A percentile compares a stretch with the other conserved stretches of the same genome.
phyloP scores from a whole-genome alignment of 2,329 filamentous ascomycete genomes.

The Cryphonectria naterciae region DNA sequence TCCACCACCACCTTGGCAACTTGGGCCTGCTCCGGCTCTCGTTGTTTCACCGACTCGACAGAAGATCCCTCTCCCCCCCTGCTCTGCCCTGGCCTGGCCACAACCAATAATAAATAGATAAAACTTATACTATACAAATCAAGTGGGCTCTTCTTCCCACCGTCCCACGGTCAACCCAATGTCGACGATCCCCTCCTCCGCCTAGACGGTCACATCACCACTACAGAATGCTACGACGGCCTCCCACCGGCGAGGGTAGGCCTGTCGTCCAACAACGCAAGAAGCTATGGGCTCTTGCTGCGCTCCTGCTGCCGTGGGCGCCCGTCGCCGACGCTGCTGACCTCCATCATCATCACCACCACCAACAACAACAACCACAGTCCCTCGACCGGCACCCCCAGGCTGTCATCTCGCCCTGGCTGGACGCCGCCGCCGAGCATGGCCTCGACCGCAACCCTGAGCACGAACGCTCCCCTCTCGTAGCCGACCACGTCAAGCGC shows the following conservation, averaged over 20 bases:
- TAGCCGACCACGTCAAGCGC: slow-evolving; percentile 28
- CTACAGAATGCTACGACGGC: slow-evolving; percentile 60
- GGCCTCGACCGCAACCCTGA: slow-evolving; percentile 12
- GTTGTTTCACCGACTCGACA: slow-evolving; percentile 8
- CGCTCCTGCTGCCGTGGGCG: slow-evolving; percentile 53
- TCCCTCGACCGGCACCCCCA: slow-evolving; percentile 32
- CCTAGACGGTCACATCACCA: slow-evolving; percentile 25
- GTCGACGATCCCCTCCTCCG: slow-evolving; percentile 21
- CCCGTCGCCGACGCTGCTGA: slow-evolving; percentile 52
- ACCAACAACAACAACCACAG: slow-evolving; percentile 47
- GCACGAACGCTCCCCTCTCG: slow-evolving; percentile 26
- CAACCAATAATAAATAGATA: background rate
- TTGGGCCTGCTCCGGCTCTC: background rate
- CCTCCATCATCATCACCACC: slow-evolving; percentile 44
- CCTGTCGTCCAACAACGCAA: slow-evolving; percentile 45
- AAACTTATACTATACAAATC: background rate
- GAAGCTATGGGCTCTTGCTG: slow-evolving; percentile 51
- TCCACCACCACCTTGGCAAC: background rate
- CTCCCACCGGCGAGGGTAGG: slow-evolving; percentile 55
- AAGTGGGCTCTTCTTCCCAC: slow-evolving; percentile 14
- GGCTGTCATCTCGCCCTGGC: slow-evolving; percentile 19
- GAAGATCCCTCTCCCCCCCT: background rate
- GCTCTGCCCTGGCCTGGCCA: background rate
- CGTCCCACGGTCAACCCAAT: slow-evolving; percentile 21
- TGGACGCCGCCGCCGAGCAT: slow-evolving; percentile 14